Evolutionary conservation across 2,329 filamentous ascomycete genomes (phyloP).

Genomic region (Penicillium sclerotigenum): DNA sequence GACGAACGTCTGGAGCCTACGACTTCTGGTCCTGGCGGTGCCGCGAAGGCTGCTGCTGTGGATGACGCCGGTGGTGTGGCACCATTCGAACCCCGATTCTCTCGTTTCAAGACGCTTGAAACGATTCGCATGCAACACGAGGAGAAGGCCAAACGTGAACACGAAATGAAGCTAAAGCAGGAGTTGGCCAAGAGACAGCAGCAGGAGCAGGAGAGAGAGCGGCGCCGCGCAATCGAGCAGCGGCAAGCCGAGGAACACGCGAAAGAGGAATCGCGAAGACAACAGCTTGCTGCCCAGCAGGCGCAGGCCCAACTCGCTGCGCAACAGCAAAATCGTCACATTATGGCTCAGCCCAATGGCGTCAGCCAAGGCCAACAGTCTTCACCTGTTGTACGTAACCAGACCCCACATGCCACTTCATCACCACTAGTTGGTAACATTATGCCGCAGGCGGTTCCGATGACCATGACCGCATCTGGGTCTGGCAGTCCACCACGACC

Average conservation of each 20-base stretch:
- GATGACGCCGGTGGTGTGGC: constrained; percentile 69
- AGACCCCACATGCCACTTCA: constrained; percentile 46
- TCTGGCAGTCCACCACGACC: constrained; percentile 47
- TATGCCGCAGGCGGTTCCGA: constrained; percentile 43
- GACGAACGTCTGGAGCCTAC: constrained; percentile 74
- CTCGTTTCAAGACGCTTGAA: constrained; percentile 85
- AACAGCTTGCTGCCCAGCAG: constrained; percentile 47
- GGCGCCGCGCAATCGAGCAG: constrained; percentile 43
- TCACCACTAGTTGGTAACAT: constrained; percentile 44
- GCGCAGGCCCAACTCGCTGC: constrained; percentile 43
- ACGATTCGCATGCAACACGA: constrained; percentile 75
- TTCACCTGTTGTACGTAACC: constrained; percentile 48
- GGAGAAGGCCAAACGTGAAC: constrained; percentile 58
- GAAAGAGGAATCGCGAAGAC: constrained; percentile 40
- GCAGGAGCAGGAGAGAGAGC: constrained; percentile 50
- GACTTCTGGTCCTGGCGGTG: constrained; percentile 56
- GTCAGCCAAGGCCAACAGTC: constrained; percentile 45
- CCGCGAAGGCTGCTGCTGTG: constrained; percentile 61
- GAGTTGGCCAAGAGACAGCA: constrained; percentile 50
- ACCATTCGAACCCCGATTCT: constrained; percentile 82
- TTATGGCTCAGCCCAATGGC: constrained; percentile 45
- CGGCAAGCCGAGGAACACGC: constrained; percentile 45
- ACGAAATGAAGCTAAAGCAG: constrained; percentile 48
- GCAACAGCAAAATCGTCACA: constrained; percentile 52
- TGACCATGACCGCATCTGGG: constrained; percentile 47